Evolutionary conservation across 495 filamentous ascomycete genomes (phyloP), one percentile per base, ranked within the genome.

Genomic region (Neurospora pannonica): DNA sequence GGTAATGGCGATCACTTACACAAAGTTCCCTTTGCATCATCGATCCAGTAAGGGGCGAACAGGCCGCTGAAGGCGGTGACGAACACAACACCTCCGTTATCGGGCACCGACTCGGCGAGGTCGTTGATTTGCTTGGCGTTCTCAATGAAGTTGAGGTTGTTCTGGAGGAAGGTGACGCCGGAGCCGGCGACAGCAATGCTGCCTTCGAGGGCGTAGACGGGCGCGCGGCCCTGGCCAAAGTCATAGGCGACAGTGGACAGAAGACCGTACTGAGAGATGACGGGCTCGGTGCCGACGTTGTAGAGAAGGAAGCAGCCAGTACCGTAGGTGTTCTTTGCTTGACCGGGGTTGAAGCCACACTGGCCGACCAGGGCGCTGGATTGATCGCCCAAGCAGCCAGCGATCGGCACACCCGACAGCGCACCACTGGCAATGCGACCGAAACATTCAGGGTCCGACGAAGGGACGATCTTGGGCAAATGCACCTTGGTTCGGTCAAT

Each of bases 11-110:
- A 37, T 24, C 76, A 84, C 89, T 85, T 85, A 92, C 91, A 95
- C 28, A 96, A 89, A 2, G 95, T 97, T 71, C 95, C 95, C 82
- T 94, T 91, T 39, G 94, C 94, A 83, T 97, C 94, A 81, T 97
- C 95, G 75, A 97, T 97, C 95, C 95, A 98, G 81, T 97, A 97
- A n/a, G 95, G 95, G 21, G 95, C 95, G 82, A 97, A 97, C 1
- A 98, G 87, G 75, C 95, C 95, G 85, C 93, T 96, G 82, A 98
- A 98, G 1, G 95, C 95, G 38, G 95, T 97, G 70, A 98, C 95
- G 79, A 98, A 98, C 7, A 97, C 88, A 43, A 95, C 93, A 34
- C 95, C 95, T 75, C 95, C 95, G 74, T 90, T 97, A 77, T 98
- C 93, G n/a, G 90, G 80, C 1, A 97, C 95, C 2, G 88, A 92